Evolutionary conservation across 371 early-diverging fungal species (phyloP).

Genomic region (Mortierella sp.): DNA sequence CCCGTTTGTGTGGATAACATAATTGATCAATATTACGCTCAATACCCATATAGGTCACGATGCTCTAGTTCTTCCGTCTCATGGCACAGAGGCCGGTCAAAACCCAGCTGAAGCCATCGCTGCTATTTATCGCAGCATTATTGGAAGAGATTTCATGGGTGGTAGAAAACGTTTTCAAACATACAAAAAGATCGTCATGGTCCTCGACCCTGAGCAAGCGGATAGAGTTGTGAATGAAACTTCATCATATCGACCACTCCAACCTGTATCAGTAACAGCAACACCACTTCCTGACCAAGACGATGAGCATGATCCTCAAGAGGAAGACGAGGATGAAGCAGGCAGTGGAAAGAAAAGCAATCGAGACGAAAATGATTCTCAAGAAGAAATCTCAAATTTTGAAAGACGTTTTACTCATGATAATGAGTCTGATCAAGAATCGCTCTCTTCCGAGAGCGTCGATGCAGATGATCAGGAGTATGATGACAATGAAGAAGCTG

Average conservation of each 20-base stretch:
- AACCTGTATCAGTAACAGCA: conserved; percentile 16
- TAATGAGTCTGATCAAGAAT: conserved; percentile 1
- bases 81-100: conserved; percentile 46
- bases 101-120: conserved; percentile 52
- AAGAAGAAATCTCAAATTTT: not conserved
- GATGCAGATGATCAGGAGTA: conserved; percentile 5
- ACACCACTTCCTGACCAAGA: conserved; percentile 31
- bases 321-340: not conserved
- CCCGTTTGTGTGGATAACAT: not conserved
- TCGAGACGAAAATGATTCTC: not conserved
- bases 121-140: conserved; percentile 50
- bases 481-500: not conserved
- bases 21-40: not conserved
- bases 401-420: not conserved
- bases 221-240: conserved; percentile 51
- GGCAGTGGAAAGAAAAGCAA: no score
- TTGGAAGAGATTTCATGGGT: conserved; percentile 55
- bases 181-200: conserved; percentile 56
- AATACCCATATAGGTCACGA: conserved; percentile 33
- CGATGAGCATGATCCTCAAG: conserved; percentile 2
- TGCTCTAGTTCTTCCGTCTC: conserved; percentile 54
- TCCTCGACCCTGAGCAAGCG: conserved; percentile 53
- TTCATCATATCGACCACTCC: conserved; percentile 42
- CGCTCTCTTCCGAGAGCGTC: not conserved
- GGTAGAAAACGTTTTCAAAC: conserved; percentile 55